phyloP scores from a whole-genome alignment of 2,329 filamentous ascomycete genomes.

The Epichloe hybrida region DNA sequence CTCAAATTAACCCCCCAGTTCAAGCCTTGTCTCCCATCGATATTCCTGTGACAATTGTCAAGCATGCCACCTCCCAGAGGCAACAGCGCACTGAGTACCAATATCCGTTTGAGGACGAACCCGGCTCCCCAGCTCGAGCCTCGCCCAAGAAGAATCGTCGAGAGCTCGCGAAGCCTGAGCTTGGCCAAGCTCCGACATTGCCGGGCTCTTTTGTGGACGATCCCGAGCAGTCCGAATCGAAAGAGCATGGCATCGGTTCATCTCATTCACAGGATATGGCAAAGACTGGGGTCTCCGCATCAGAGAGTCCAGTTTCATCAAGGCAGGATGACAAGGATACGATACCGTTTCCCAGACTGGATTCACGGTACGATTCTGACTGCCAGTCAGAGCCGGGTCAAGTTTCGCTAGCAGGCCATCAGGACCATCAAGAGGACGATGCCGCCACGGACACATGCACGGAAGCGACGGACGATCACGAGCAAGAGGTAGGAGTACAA shows the following conservation, averaged over 20 bases:
- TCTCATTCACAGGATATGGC: conserved; percentile 26
- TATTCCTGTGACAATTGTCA: conserved; percentile 14
- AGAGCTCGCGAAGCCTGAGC: background rate
- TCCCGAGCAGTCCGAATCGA: background rate
- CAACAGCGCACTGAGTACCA: conserved; percentile 30
- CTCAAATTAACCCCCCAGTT: conserved; percentile 43
- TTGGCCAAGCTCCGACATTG: background rate
- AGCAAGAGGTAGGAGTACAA: conserved; percentile 13
- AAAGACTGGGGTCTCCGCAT: conserved; percentile 35
- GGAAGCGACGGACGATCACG: conserved; percentile 21
- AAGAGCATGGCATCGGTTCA: conserved; percentile 5
- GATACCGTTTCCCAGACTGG: conserved; percentile 22
- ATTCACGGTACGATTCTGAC: conserved; percentile 24
- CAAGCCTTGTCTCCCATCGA: conserved; percentile 17
- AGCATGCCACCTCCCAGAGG: conserved; percentile 17
- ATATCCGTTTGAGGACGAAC: conserved; percentile 36
- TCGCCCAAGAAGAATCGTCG: background rate
- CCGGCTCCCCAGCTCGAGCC: conserved; percentile 1
- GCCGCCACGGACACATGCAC: conserved; percentile 22
- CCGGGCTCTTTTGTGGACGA: background rate
- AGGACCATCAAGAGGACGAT: conserved; percentile 17
- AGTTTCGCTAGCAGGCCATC: conserved; percentile 12
- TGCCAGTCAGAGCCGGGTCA: conserved; percentile 24
- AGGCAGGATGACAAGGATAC: conserved; percentile 9
- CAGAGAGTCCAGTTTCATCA: conserved; percentile 7